phyloP scores from a whole-genome alignment of 1,284 basidiomycete species.

The Phenoliferia sp. region DNA sequence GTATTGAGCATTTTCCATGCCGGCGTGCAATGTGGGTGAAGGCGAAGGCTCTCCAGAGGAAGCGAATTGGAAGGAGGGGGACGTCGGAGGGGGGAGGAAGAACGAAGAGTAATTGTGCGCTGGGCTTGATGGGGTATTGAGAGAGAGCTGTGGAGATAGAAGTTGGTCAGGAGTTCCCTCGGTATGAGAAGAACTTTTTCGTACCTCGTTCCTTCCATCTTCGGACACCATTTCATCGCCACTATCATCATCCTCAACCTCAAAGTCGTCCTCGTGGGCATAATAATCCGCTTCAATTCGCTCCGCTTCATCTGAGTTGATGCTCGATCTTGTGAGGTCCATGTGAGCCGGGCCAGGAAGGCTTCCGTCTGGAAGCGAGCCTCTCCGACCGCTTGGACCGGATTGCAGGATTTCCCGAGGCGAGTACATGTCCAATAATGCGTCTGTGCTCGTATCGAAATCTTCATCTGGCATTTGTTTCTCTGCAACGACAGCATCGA shows the following conservation, averaged over 20 bases:
- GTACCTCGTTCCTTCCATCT: not conserved
- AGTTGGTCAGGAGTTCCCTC: not conserved
- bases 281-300: not conserved
- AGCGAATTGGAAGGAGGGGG: not conserved
- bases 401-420: not conserved
- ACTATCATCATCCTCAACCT: not conserved
- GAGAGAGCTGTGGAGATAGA: not conserved
- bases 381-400: not conserved
- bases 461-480: no score
- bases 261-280: not conserved
- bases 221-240: not conserved
- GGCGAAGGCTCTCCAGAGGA: not conserved
- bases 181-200: no score
- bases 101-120: not conserved
- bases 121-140: not conserved
- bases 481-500: no score
- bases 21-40: slow-evolving; percentile 10
- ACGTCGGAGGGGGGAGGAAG: not conserved
- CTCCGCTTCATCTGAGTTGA: not conserved
- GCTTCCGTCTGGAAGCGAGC: slow-evolving; percentile 1
- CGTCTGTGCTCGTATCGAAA: no score
- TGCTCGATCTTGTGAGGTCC: no score
- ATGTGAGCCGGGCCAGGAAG: not conserved
- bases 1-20: not conserved
- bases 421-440: no score